Percentiles rank a stretch among this genome's conserved stretches.
These are phyloP conservation scores for Penicillium cosmopolitanum DNA, from an alignment of 495 filamentous ascomycete genomes.

Conservation along the genomic window DNA sequence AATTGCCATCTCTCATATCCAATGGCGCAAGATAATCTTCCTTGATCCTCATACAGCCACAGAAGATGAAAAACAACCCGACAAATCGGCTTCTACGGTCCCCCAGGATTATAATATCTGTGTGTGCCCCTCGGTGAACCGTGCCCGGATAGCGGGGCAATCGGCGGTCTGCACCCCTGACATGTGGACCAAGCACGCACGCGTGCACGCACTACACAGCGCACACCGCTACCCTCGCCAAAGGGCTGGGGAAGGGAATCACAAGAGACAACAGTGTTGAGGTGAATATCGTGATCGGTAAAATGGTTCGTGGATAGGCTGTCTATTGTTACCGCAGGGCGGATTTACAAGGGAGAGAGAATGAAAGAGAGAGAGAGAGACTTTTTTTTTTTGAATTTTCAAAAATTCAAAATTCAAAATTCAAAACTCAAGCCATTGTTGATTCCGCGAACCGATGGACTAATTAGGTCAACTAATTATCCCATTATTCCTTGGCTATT, in stretches of 20 bases:
- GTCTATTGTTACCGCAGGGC: background rate
- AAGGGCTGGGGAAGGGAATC: background rate
- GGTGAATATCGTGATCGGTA: too few relatives aligned
- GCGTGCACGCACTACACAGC: background rate
- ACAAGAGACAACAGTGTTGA: too few relatives aligned
- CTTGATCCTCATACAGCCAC: background rate
- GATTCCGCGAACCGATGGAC: too few relatives aligned
- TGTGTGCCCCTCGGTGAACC: slow-evolving; percentile 6
- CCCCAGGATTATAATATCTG: background rate
- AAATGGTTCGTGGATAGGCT: background rate
- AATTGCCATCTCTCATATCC: background rate
- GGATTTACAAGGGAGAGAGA: too few relatives aligned
- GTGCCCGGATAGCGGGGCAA: slow-evolving; percentile 4
- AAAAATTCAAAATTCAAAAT: too few relatives aligned
- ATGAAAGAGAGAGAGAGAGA: too few relatives aligned
- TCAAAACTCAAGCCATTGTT: too few relatives aligned
- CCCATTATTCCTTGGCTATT: too few relatives aligned
- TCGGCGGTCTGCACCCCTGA: slow-evolving; percentile 6
- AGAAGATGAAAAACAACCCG: background rate
- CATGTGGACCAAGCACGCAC: slow-evolving; percentile 3
- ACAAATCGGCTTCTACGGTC: background rate
- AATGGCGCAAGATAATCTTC: background rate
- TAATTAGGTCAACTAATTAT: too few relatives aligned
- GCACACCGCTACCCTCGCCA: background rate
- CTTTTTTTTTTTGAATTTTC: too few relatives aligned